Conservation (phyloP, 2,329 filamentous ascomycete species). For the Alternaria hordeiaustralica region DNA sequence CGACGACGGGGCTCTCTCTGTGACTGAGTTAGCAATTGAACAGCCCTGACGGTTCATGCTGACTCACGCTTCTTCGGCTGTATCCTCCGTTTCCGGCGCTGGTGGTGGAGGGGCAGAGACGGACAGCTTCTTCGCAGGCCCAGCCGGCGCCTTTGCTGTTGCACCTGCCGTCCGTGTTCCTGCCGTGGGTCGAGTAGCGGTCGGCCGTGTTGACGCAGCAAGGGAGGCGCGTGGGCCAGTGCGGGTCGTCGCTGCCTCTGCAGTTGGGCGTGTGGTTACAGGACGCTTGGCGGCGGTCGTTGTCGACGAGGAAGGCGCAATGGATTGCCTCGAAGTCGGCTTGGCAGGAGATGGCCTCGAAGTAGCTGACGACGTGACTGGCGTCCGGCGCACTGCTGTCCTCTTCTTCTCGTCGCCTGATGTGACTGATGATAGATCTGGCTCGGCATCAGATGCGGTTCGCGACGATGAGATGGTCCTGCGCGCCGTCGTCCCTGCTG, state of each 20-base stretch:
- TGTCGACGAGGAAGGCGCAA: slow-evolving; percentile 26
- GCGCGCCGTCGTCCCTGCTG: slow-evolving; percentile 30
- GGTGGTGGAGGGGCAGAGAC: slow-evolving; percentile 19
- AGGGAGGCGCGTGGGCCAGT: slow-evolving; percentile 40
- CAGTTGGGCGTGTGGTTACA: slow-evolving; percentile 32
- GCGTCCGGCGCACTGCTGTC: slow-evolving; percentile 34
- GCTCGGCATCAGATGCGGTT: slow-evolving; percentile 38
- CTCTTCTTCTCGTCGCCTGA: slow-evolving; percentile 48
- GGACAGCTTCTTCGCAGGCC: slow-evolving; percentile 42
- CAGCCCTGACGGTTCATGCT: not conserved
- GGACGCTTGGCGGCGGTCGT: slow-evolving; percentile 36
- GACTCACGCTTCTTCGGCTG: slow-evolving; percentile 14
- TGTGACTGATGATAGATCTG: slow-evolving; percentile 42
- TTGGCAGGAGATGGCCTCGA: slow-evolving; percentile 2
- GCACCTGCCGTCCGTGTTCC: slow-evolving; percentile 26
- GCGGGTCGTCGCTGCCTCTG: slow-evolving; percentile 31
- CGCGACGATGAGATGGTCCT: slow-evolving; percentile 31
- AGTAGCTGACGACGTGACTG: slow-evolving; percentile 26
- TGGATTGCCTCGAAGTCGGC: slow-evolving; percentile 14
- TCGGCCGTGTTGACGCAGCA: slow-evolving; percentile 28
- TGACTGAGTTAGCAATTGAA: not conserved
- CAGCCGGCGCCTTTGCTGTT: slow-evolving; percentile 27
- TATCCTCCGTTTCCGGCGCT: slow-evolving; percentile 11
- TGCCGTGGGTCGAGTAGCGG: slow-evolving; percentile 32
- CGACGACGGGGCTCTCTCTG: slow-evolving; percentile 30